Conservation (phyloP, 2,329 filamentous ascomycete genomes). For the Penicillium sp. region DNA sequence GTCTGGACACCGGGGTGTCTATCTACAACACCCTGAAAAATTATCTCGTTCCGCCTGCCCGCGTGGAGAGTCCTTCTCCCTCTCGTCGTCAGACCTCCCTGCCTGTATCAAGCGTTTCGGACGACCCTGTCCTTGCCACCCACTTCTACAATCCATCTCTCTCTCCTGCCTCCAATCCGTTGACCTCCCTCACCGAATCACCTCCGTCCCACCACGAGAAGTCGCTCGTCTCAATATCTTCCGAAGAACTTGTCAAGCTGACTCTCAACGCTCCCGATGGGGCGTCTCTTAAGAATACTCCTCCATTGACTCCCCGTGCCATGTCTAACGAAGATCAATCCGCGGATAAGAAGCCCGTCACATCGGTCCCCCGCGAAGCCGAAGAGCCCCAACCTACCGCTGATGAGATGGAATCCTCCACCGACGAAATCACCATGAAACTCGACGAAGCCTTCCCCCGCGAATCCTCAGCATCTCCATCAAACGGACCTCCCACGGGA, state of each 20-base stretch:
- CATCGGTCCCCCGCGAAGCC: constrained; percentile 20
- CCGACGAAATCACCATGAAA: constrained; percentile 42
- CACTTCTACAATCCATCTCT: constrained; percentile 71
- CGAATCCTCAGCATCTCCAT: constrained; percentile 28
- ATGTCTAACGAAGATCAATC: constrained; percentile 67
- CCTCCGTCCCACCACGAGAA: constrained; percentile 56
- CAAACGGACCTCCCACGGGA: constrained; percentile 65
- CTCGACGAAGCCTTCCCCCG: constrained; percentile 42
- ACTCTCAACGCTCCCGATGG: constrained; percentile 71
- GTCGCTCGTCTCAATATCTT: constrained; percentile 45
- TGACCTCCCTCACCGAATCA: constrained; percentile 49
- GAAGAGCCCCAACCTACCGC: constrained; percentile 12
- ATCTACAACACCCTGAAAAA: constrained; percentile 51
- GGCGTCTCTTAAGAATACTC: constrained; percentile 79
- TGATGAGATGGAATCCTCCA: constrained; percentile 30
- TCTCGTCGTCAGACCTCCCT: constrained; percentile 52
- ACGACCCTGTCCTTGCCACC: constrained; percentile 66
- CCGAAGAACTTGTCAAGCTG: constrained; percentile 67
- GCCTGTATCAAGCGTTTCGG: constrained; percentile 68
- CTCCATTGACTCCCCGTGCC: constrained; percentile 85
- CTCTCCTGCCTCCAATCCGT: constrained; percentile 54
- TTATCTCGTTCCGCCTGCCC: constrained; percentile 45
- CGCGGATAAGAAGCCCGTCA: constrained; percentile 35
- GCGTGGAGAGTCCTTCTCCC: constrained; percentile 33
- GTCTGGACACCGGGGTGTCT: constrained; percentile 46